Percentiles rank a stretch among this genome's conserved stretches.
These are phyloP conservation scores for Curvularia sp. DNA, from an alignment of 2,329 filamentous ascomycete genomes.

Conservation along the genomic window DNA sequence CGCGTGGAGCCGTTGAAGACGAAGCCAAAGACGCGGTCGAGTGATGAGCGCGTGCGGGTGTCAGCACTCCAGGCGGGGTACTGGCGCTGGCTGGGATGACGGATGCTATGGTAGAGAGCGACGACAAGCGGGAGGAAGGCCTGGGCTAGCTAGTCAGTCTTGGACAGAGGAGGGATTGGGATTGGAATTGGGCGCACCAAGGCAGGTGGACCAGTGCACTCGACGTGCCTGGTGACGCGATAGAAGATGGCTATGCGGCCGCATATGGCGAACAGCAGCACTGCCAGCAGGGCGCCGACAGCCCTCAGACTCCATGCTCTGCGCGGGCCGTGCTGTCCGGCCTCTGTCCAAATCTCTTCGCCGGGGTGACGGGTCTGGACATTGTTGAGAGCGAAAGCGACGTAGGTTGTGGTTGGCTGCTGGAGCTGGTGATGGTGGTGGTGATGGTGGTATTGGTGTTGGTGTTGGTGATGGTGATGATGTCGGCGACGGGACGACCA, in stretches of 20 bases:
- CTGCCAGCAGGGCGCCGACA: constrained; percentile 35
- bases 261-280: constrained; percentile 43
- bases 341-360: constrained; percentile 40
- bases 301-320: constrained; percentile 29
- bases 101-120: constrained; percentile 42
- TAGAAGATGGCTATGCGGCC: constrained; percentile 44
- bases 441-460: not conserved
- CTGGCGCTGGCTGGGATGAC: constrained; percentile 35
- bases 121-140: constrained; percentile 44
- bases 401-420: constrained; percentile 33
- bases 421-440: constrained; percentile 12
- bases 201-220: constrained; percentile 43
- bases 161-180: not conserved
- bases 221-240: constrained; percentile 39
- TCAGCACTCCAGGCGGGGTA: constrained; percentile 42
- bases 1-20: constrained; percentile 40
- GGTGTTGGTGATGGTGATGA: not conserved
- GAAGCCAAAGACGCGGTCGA: constrained; percentile 39
- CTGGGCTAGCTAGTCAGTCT: constrained; percentile 28
- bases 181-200: constrained; percentile 22
- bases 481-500: constrained; percentile 19
- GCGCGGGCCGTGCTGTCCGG: constrained; percentile 25
- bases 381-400: constrained; percentile 42
- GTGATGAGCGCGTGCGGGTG: constrained; percentile 29
- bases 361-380: constrained; percentile 31